phyloP scores from a whole-genome alignment of 2,329 filamentous ascomycete genomes.

The Annulohypoxylon truncatum region DNA sequence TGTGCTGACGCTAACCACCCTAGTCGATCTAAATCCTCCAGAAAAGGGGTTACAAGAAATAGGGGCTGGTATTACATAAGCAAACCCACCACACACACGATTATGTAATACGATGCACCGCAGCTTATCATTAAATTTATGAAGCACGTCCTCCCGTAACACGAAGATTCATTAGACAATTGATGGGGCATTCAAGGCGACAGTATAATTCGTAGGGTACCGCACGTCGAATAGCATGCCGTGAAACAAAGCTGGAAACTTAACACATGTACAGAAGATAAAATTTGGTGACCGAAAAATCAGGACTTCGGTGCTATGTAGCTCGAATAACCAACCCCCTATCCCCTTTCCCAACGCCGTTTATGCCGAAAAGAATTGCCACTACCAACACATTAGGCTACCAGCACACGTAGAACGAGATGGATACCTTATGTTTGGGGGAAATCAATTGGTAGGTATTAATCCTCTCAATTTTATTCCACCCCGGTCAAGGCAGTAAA shows the following conservation, averaged over 20 bases:
- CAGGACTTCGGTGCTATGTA: neutral
- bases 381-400: neutral
- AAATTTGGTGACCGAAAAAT: neutral
- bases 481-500: neutral
- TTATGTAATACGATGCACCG: neutral
- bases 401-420: neutral
- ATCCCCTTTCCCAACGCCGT: conserved; percentile 10
- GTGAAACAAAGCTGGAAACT: neutral
- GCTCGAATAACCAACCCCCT: neutral
- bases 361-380: neutral
- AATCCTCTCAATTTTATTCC: neutral
- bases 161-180: neutral
- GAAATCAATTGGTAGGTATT: neutral
- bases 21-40: neutral
- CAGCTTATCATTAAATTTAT: neutral
- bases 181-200: neutral
- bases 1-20: neutral
- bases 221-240: neutral
- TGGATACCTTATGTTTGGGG: neutral
- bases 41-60: neutral
- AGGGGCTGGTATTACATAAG: neutral
- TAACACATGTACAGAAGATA: conserved; percentile 1
- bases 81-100: neutral
- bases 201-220: neutral
- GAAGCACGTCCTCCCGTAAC: neutral